Base-by-base conservation (phyloP, 768 basidiomycete genomes). In the Brasilioporus rufonigricans region DNA sequence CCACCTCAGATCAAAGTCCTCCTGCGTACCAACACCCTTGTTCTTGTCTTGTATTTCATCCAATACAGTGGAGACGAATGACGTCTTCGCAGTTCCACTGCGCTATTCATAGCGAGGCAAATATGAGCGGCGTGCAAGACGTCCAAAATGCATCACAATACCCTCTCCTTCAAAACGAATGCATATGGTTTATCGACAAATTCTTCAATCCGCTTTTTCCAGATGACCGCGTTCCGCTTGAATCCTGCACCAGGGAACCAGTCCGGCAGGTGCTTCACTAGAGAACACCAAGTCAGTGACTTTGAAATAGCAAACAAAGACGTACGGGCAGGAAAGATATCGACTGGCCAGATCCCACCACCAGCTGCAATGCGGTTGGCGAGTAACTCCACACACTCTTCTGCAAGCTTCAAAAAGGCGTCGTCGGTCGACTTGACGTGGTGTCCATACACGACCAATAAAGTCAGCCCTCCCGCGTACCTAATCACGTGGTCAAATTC, bases 1-100 rank as follows among this genome's bases (percentile, higher is more conserved):
- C 86, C 87, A 88, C 55, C 86, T 85, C 44, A 90, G 73, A 60
- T 91, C 88, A 57, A 83, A 83, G 61, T 87, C 85, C 43, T 78
- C 80, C 51, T 69, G 65, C 13, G 43, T 19, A 44, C 69, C 68
- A 1, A 56, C 47, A 27, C 13, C 32, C 35, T 38, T 53, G 19
- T 49, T 31, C 36, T 57, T 58, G 36, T 2, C 23, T 3, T 44
- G 16, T 24, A 55, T 49, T 5, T 31, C 31, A 19, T 84, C 83
- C 14, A 89, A 73, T 19, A 89, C 71, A 10, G 79, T 83, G 2
- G 76, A 76, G 24, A 74, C 73, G 48, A 77, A 78, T 11, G 76
- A 79, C 3, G 74, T 60, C 21, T 62, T 64, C 18, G 75, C 70
- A 16, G 68, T 71, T 11, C 77, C 75, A 41, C 71, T 65, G 38